Percentiles rank a stretch among this genome's conserved stretches.
phyloP scores from a whole-genome alignment of 2,329 filamentous ascomycete genomes.

The Colletotrichum ledebouriae region DNA sequence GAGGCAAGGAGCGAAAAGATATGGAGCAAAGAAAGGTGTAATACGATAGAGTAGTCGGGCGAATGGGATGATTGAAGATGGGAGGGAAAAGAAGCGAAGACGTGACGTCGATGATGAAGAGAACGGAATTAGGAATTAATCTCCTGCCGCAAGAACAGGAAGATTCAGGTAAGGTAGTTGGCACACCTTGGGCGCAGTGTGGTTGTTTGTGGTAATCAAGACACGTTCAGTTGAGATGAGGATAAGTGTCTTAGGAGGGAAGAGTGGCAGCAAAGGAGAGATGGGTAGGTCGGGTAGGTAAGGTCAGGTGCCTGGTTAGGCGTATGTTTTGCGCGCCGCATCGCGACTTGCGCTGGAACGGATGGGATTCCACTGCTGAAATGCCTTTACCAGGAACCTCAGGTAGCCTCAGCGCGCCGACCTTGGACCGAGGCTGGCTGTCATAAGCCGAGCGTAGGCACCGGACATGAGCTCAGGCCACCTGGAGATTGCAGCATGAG shows the following conservation, averaged over 20 bases:
- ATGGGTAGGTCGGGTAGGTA: neutral
- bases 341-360: slow-evolving; percentile 12
- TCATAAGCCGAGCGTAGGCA: slow-evolving; percentile 12
- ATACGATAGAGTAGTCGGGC: neutral
- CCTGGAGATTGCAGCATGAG: slow-evolving; percentile 26
- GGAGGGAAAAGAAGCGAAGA: slow-evolving; percentile 5
- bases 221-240: too few relatives aligned
- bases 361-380: too few relatives aligned
- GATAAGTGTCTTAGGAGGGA: too few relatives aligned
- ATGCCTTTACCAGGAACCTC: neutral
- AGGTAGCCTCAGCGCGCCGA: slow-evolving; percentile 5
- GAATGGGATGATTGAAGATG: neutral
- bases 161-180: neutral
- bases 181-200: too few relatives aligned
- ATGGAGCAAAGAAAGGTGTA: neutral
- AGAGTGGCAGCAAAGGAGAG: neutral
- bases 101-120: slow-evolving; percentile 5
- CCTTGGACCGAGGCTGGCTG: slow-evolving; percentile 33
- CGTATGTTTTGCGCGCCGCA: slow-evolving; percentile 26
- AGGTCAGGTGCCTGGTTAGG: neutral
- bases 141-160: neutral
- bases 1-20: slow-evolving; percentile 2
- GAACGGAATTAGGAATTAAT: slow-evolving; percentile 7
- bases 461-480: neutral
- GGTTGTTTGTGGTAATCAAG: too few relatives aligned